Evolutionary conservation across 2,329 filamentous ascomycete genomes (phyloP).

Genomic region (Aspergillus spinulosporus): DNA sequence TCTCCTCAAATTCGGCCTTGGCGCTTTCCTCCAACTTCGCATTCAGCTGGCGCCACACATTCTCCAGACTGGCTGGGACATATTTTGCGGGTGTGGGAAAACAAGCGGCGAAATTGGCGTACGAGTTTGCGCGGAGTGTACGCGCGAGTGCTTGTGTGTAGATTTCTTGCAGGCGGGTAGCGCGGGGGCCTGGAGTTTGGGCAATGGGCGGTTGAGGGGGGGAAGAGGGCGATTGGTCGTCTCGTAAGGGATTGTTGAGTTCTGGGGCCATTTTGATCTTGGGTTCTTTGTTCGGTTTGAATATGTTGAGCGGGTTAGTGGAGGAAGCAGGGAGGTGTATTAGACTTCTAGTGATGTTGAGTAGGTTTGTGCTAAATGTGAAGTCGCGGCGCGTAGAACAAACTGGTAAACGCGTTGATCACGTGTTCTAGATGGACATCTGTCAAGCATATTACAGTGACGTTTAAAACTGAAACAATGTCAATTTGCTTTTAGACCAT

Average conservation of each 20-base stretch:
- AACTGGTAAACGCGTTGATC: slow-evolving; percentile 22
- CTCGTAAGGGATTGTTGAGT: slow-evolving; percentile 13
- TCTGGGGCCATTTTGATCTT: slow-evolving; percentile 28
- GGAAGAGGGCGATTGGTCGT: slow-evolving; percentile 50
- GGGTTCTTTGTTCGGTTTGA: not conserved
- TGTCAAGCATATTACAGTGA: too few species aligned
- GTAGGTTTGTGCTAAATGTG: not conserved
- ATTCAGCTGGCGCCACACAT: slow-evolving; percentile 60
- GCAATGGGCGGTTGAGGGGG: slow-evolving; percentile 55
- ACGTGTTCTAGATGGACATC: slow-evolving; percentile 21
- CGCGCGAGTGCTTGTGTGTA: slow-evolving; percentile 61
- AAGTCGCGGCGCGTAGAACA: slow-evolving; percentile 2
- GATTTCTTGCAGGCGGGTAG: slow-evolving; percentile 59
- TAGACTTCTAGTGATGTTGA: not conserved
- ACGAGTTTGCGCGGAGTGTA: slow-evolving; percentile 61
- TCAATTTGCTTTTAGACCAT: too few species aligned
- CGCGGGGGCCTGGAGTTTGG: slow-evolving; percentile 59
- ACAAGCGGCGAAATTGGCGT: slow-evolving; percentile 62
- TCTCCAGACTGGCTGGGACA: slow-evolving; percentile 57
- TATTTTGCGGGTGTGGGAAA: slow-evolving; percentile 64
- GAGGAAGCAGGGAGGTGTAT: not conserved
- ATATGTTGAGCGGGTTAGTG: not conserved
- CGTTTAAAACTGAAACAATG: too few species aligned
- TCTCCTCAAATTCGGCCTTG: slow-evolving; percentile 61
- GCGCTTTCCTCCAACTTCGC: slow-evolving; percentile 59